Percentiles rank a stretch among this genome's conserved stretches.
phyloP scores from a whole-genome alignment of 805 yeast species.

The Candida succiphila region DNA sequence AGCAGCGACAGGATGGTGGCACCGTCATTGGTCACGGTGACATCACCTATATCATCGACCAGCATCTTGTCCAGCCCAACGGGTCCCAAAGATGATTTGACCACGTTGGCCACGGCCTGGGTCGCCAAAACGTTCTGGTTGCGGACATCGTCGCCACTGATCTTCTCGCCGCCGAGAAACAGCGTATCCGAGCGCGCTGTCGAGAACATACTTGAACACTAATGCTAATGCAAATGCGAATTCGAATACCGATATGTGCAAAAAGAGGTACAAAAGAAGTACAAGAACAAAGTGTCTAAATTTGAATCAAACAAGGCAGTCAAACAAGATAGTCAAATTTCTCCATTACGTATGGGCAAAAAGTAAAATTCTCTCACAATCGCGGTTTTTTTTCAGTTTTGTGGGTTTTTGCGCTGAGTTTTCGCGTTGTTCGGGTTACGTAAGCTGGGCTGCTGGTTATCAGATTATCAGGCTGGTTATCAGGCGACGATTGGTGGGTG shows the following conservation, averaged over 20 bases:
- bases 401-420: too few relatives aligned
- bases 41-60: conserved; percentile 98
- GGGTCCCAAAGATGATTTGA: conserved; percentile 92
- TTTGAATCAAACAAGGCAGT: too few relatives aligned
- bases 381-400: too few relatives aligned
- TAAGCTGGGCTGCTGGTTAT: too few relatives aligned
- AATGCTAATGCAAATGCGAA: neutral
- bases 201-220: conserved; percentile 37
- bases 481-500: too few relatives aligned
- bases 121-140: conserved; percentile 95
- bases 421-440: too few relatives aligned
- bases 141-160: conserved; percentile 93
- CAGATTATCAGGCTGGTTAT: too few relatives aligned
- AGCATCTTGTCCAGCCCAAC: conserved; percentile 98
- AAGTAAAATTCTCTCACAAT: too few relatives aligned
- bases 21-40: conserved; percentile 97
- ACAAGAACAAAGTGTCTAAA: too few relatives aligned
- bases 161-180: conserved; percentile 91
- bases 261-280: neutral
- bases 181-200: conserved; percentile 86
- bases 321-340: too few relatives aligned
- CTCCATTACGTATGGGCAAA: too few relatives aligned
- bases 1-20: conserved; percentile 86
- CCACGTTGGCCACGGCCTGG: conserved; percentile 72
- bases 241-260: neutral